Conservation (phyloP, 139 green algal genomes). For the Volvox reticuliferus region DNA sequence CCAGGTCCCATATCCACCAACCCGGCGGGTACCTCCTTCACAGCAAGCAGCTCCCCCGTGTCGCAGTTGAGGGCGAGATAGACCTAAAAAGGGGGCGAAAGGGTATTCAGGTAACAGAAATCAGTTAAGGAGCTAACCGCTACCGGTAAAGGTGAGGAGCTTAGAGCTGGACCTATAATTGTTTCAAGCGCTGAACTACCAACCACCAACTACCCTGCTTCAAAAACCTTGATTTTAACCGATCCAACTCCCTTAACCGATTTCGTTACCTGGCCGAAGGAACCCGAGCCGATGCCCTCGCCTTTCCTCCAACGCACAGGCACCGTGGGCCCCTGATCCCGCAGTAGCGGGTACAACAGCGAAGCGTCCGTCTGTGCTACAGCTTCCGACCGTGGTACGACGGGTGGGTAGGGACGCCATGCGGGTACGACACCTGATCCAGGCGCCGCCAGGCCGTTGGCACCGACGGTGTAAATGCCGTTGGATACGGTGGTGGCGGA, state of each 20-base stretch:
- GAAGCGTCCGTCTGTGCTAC: conserved; percentile 32
- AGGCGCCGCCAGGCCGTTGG: not conserved
- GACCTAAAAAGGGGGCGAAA: too few species aligned
- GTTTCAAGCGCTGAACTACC: too few species aligned
- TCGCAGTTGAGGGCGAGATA: conserved; percentile 69
- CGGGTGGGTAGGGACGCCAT: not conserved
- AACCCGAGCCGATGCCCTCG: conserved; percentile 61
- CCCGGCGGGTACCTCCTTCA: conserved; percentile 67
- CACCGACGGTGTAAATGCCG: not conserved
- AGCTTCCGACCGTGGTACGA: not conserved
- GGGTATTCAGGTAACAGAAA: too few species aligned
- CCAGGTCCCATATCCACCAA: conserved; percentile 4
- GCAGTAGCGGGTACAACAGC: conserved; percentile 24
- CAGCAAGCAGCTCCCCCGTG: conserved; percentile 69
- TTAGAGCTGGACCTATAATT: too few species aligned
- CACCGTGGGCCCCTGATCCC: conserved; percentile 43
- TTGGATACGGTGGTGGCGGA: not conserved
- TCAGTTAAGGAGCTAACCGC: too few species aligned
- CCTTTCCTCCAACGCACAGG: conserved; percentile 61
- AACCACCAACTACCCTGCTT: too few species aligned
- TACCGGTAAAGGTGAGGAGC: too few species aligned
- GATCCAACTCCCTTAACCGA: too few species aligned
- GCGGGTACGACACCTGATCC: not conserved
- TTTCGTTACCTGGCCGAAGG: not conserved
- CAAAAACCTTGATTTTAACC: too few species aligned